Evolutionary conservation across 441 rosid species (phyloP).

Genomic region (Rhodomyrtus psidioides): DNA sequence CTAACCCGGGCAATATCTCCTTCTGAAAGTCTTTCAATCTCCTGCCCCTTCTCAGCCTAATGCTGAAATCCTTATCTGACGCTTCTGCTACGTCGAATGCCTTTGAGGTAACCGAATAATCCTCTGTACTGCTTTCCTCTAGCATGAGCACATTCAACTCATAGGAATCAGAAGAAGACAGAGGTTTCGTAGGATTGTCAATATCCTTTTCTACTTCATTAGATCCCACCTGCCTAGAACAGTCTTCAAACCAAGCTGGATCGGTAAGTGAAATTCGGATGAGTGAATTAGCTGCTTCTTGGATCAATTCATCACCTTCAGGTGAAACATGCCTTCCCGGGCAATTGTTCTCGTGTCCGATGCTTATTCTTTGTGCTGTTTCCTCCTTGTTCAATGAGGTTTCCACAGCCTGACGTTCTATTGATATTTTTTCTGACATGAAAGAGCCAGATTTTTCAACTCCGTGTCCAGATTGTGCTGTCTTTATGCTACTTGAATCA

Average conservation of each 20-base stretch:
- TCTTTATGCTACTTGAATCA: constrained; percentile 26
- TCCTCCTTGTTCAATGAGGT: constrained; percentile 13
- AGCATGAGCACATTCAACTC: constrained; percentile 48
- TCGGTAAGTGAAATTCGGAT: constrained; percentile 25
- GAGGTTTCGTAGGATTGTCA: constrained; percentile 16
- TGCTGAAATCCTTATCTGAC: constrained; percentile 37
- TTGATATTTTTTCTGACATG: constrained; percentile 10
- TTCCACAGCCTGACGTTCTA: constrained; percentile 12
- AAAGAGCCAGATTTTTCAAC: constrained; percentile 3
- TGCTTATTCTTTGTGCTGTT: constrained; percentile 7
- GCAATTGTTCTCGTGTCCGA: constrained; percentile 4
- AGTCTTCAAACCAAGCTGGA: constrained; percentile 20
- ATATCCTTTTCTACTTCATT: constrained; percentile 8
- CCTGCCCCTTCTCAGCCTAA: constrained; percentile 66
- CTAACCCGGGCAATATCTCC: constrained; percentile 63
- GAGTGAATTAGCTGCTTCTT: constrained; percentile 60
- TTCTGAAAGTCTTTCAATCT: constrained; percentile 79
- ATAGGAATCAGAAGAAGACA: constrained; percentile 46
- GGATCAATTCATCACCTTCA: constrained; percentile 23
- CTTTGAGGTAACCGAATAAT: constrained; percentile 43
- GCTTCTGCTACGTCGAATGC: constrained; percentile 25
- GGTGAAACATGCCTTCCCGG: constrained; percentile 8
- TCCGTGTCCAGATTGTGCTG: constrained; percentile 5
- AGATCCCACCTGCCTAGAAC: constrained; percentile 13
- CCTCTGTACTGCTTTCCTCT: constrained; percentile 40